Evolutionary conservation across 1,139 yeast genomes (phyloP).

Genomic region (Hansenula sp.): DNA sequence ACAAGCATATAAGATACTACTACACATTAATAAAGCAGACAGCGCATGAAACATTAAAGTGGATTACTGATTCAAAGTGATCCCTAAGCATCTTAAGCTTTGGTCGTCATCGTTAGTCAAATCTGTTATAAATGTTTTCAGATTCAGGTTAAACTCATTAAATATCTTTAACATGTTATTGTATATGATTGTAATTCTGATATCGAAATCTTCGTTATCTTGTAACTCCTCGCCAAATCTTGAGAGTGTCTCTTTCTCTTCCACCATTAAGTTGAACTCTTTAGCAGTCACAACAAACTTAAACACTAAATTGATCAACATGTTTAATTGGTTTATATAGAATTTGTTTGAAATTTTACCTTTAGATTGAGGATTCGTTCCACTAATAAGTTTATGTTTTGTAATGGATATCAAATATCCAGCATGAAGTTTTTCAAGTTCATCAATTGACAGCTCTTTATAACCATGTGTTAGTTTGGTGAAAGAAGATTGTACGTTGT

Average conservation of each 20-base stretch:
- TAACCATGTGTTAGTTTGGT: conserved; percentile 6
- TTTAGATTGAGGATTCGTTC: conserved; percentile 28
- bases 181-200: conserved; percentile 7
- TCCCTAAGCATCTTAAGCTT: conserved; percentile 28
- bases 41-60: too few species aligned
- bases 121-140: conserved; percentile 29
- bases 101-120: conserved; percentile 31
- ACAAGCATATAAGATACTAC: too few species aligned
- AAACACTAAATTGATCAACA: conserved; percentile 37
- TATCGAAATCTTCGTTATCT: conserved; percentile 8
- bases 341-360: conserved; percentile 39
- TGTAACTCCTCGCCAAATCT: conserved; percentile 3
- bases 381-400: conserved; percentile 34
- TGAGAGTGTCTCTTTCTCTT: conserved; percentile 27
- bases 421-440: conserved; percentile 38
- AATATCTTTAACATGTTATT: conserved; percentile 15
- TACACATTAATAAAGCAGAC: too few species aligned
- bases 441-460: conserved; percentile 40
- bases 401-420: conserved; percentile 36
- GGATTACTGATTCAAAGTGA: conserved; percentile 15
- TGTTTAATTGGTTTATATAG: conserved; percentile 43
- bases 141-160: conserved; percentile 17
- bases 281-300: conserved; percentile 41
- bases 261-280: conserved; percentile 36
- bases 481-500: conserved; percentile 5